Evolutionary conservation across 2,329 filamentous ascomycete genomes (phyloP), one percentile per base, ranked within the genome.

Genomic region (Capronia coronata): DNA sequence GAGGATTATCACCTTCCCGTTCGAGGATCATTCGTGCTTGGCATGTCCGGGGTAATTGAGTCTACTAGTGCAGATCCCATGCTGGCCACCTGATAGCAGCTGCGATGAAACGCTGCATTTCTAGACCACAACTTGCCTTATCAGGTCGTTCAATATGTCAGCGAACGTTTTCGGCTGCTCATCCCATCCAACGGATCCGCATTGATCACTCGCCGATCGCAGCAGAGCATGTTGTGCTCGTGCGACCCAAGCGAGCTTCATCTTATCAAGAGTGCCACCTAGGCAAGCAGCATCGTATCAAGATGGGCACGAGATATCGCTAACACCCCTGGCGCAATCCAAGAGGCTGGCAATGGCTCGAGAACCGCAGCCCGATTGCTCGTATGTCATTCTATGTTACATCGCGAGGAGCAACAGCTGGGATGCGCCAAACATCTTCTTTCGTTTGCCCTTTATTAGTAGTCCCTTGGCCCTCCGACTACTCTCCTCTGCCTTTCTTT

Each of bases 61-160:
- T n/a, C n/a, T n/a, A n/a, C n/a, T n/a, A n/a, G n/a, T n/a, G n/a
- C n/a, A n/a, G n/a, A n/a, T n/a, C n/a, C n/a, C n/a, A n/a, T n/a
- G n/a, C n/a, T 3, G 9, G 38, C 38, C n/a, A 27, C 42, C 46
- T 37, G 21, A 32, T 43, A 29, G 19, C 21, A 30, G 35, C 27
- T 32, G 46, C 49, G 40, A 52, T 52, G 49, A 35, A 52, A 48
- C 49, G 41, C 39, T 52, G 45, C 46, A 35, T 45, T 22, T 45
- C 39, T 27, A 27, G 30, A 35, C 16, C 40, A n/a, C n/a, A n/a
- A n/a, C n/a, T n/a, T 44, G 13, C 39, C 30, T 27, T 19, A 21
- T 52, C 40, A 45, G 32, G 32, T 29, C 27, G 14, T 25, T 45
- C 38, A 42, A 35, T n/a, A 27, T 49, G 46, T 45, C 30, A 41